Evolutionary conservation across 2,329 filamentous ascomycete species (phyloP), one percentile per base, ranked within the genome.

Genomic region (Penicillium carneum): DNA sequence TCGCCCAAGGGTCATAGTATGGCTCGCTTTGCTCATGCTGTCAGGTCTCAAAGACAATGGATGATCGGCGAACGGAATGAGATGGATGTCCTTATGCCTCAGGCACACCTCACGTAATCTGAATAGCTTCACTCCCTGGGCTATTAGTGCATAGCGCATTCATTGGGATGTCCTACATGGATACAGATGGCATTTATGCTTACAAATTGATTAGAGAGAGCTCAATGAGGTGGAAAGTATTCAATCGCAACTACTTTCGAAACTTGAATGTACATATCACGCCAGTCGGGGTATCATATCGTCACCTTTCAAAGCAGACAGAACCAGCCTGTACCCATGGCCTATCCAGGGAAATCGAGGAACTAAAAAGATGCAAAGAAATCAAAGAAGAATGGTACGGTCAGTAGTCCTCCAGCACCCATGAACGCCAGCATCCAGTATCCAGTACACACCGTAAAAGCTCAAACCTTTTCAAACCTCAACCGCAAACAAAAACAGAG

Each of bases 231-330:
- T 26, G 20, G 34, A 59, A 59, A 63, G 51, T 33, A 42, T 34
- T 65, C 18, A 43, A 62, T 66, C 66, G 50, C 54, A 50, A 47
- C 38, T 59, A 57, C 48, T 62, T 55, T 63, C 38, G 41, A 49
- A 58, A 34, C 10, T 54, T 45, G 59, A 53, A 61, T 61, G 23
- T 23, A 53, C 33, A 34, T 59, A 61, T 64, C 58, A 63, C 59
- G 59, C 60, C 62, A 66, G 41, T 61, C 55, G 68, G 71, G 71
- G 71, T 75, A 75, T 75, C 72, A 74, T 71, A 63, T 70, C 66
- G 66, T 72, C 64, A 67, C 65, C 57, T 60, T 56, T 60, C 57
- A 43, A 64, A 64, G 42, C 51, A 62, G 71, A 65, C 57, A 68
- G 59, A 66, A 65, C 55, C 62, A 63, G 63, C 58, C 64, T 59